Conservation (phyloP, 2,329 filamentous ascomycete species). For the Hypoxylon rubiginosum region DNA sequence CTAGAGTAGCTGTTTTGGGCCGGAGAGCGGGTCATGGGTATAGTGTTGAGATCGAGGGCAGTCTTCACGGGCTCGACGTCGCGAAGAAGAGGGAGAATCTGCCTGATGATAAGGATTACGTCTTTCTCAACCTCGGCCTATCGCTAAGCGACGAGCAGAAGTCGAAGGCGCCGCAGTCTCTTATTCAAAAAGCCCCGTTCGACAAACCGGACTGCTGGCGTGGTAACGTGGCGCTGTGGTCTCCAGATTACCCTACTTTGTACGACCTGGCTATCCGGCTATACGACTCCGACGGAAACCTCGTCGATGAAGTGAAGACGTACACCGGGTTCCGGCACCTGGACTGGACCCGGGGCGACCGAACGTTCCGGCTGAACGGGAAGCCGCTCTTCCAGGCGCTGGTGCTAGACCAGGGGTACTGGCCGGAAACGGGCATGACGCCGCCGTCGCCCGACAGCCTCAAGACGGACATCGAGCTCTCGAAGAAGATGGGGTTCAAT, state of each 20-base stretch:
- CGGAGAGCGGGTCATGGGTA: slow-evolving; percentile 61
- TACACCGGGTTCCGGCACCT: slow-evolving; percentile 72
- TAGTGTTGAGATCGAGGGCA: slow-evolving; percentile 66
- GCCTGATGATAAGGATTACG: slow-evolving; percentile 63
- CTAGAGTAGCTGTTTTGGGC: slow-evolving; percentile 63
- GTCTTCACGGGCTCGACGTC: slow-evolving; percentile 63
- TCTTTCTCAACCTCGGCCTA: slow-evolving; percentile 62
- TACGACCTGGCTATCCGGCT: slow-evolving; percentile 69
- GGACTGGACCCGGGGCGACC: slow-evolving; percentile 69
- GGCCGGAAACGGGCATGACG: slow-evolving; percentile 72
- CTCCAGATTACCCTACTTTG: slow-evolving; percentile 68
- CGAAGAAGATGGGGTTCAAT: slow-evolving; percentile 74
- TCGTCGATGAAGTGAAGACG: slow-evolving; percentile 70
- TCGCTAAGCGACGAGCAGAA: slow-evolving; percentile 60
- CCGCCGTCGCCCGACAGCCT: slow-evolving; percentile 63
- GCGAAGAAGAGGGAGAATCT: slow-evolving; percentile 60
- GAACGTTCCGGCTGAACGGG: slow-evolving; percentile 71
- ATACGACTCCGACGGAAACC: slow-evolving; percentile 56
- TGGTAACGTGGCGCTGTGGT: slow-evolving; percentile 72
- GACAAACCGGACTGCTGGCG: slow-evolving; percentile 61
- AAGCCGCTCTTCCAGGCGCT: slow-evolving; percentile 72
- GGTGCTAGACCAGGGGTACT: slow-evolving; percentile 73
- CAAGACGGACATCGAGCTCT: slow-evolving; percentile 66
- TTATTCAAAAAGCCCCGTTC: slow-evolving; percentile 53
- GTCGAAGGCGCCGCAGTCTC: slow-evolving; percentile 55